Evolutionary conservation across 1,284 basidiomycete genomes (phyloP), one percentile per base, ranked within the genome.

Genomic region (Takashimella koratensis): DNA sequence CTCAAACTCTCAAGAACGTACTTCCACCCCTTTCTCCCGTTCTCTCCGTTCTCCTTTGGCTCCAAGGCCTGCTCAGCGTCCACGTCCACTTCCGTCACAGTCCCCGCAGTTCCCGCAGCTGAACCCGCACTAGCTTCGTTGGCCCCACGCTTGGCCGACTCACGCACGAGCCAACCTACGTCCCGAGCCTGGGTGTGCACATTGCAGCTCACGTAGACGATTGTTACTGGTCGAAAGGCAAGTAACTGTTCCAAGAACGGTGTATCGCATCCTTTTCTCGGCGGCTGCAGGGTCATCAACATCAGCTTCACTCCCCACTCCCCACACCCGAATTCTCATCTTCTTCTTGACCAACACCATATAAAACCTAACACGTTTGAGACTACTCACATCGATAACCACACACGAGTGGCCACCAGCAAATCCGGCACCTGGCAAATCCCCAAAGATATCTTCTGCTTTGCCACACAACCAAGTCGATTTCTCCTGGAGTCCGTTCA

Each of bases 131-230:
- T 43, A 5, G 6, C 16, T 43, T n/a, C 21, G 16, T 2, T 27
- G 22, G 39, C 21, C 20, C 23, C 16, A 46, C 41, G 52, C 48
- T 40, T 59, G 11, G 40, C 46, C 19, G 44, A 49, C 41, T 60
- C 53, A 22, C 42, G 40, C 30, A 67, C 27, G 20, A 70, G 52
- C 45, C 59, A 64, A 8, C 62, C 74, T 1, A 77, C 65, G 57
- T 76, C 73, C 21, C 77, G 60, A 16, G 79, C 78, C 68, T 79
- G 79, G 0, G 79, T 80, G 60, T 79, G 79, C 5, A 80, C 94
- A 73, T 98, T 98, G 74, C 95, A 98, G 66, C 87, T 90, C 56
- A 96, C 90, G 72, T 96, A 96, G 51, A 94, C 87, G 52, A 95
- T 82, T 10, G 82, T 84, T 50, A 78, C 76, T 2, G 86, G 82